These are phyloP conservation scores for Sonneratia alba DNA, from an alignment of 345 rosid genomes.

Conservation along the genomic window DNA sequence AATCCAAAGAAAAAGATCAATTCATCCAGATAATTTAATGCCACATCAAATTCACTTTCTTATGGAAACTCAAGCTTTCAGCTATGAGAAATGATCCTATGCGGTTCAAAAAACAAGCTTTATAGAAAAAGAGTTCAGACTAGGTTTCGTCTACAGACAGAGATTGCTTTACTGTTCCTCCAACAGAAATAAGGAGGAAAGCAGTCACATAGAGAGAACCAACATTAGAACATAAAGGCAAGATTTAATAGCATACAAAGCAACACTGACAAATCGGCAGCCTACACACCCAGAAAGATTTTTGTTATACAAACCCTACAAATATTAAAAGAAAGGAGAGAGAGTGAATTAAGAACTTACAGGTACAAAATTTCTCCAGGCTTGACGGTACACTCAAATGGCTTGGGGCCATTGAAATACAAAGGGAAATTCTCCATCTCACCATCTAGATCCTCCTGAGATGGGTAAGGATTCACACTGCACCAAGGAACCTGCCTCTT, in stretches of 20 bases:
- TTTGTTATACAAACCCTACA: background rate
- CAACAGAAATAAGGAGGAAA: too few relatives aligned
- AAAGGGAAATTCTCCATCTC: conserved; percentile 52
- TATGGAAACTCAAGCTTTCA: too few relatives aligned
- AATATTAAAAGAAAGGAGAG: too few relatives aligned
- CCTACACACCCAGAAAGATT: background rate
- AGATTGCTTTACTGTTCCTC: too few relatives aligned
- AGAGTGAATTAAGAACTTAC: conserved; percentile 32
- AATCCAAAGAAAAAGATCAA: too few relatives aligned
- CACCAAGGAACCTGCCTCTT: conserved; percentile 62
- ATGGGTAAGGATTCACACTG: conserved; percentile 70
- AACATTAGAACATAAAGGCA: background rate
- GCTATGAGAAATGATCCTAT: too few relatives aligned
- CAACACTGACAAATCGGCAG: background rate
- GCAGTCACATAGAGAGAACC: background rate
- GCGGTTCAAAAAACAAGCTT: too few relatives aligned
- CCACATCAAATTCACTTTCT: too few relatives aligned
- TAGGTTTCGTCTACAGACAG: too few relatives aligned
- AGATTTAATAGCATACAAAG: background rate
- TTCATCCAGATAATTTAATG: too few relatives aligned
- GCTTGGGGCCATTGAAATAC: conserved; percentile 73
- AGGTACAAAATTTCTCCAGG: conserved; percentile 82
- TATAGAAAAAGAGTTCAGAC: too few relatives aligned
- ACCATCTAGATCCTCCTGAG: conserved; percentile 26
- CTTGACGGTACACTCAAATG: conserved; percentile 58